These are phyloP conservation scores for Aspergillus carbonarius DNA, from an alignment of 2,329 filamentous ascomycete species.

Conservation along the genomic window DNA sequence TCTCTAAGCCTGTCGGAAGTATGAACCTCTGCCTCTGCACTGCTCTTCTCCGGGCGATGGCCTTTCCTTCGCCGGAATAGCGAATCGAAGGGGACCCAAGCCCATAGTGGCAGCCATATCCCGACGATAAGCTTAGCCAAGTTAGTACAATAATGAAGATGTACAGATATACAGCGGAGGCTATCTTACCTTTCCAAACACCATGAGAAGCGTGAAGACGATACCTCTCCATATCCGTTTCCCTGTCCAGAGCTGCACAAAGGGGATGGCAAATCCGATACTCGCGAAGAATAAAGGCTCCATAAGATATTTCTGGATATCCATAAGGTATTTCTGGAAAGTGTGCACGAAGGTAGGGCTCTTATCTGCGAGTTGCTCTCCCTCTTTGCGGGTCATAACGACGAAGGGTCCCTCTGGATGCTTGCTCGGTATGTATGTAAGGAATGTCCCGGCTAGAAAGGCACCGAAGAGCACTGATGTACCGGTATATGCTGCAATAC, in stretches of 20 bases:
- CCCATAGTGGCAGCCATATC: background rate
- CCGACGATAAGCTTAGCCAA: background rate
- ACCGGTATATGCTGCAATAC: conserved; percentile 37
- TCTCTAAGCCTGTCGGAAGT: too few relatives aligned
- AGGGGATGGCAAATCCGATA: conserved; percentile 35
- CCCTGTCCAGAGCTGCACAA: conserved; percentile 34
- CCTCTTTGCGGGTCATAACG: conserved; percentile 34
- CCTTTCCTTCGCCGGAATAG: too few relatives aligned
- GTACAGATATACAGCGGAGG: too few relatives aligned
- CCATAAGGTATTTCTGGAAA: conserved; percentile 39
- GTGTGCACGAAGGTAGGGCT: conserved; percentile 42
- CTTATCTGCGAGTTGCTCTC: conserved; percentile 33
- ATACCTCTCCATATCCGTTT: conserved; percentile 33
- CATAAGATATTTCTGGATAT: conserved; percentile 35
- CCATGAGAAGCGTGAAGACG: conserved; percentile 31
- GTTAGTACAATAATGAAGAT: background rate
- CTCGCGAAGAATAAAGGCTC: conserved; percentile 34
- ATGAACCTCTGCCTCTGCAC: too few relatives aligned
- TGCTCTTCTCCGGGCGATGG: too few relatives aligned
- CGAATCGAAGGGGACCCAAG: too few relatives aligned
- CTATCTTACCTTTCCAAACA: conserved; percentile 28
- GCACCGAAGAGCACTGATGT: conserved; percentile 42
- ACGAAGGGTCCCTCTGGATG: conserved; percentile 39
- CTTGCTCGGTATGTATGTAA: conserved; percentile 39
- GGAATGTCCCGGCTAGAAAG: conserved; percentile 37